phyloP scores from a whole-genome alignment of 2,329 filamentous ascomycete genomes.

The Talaromyces sp. region DNA sequence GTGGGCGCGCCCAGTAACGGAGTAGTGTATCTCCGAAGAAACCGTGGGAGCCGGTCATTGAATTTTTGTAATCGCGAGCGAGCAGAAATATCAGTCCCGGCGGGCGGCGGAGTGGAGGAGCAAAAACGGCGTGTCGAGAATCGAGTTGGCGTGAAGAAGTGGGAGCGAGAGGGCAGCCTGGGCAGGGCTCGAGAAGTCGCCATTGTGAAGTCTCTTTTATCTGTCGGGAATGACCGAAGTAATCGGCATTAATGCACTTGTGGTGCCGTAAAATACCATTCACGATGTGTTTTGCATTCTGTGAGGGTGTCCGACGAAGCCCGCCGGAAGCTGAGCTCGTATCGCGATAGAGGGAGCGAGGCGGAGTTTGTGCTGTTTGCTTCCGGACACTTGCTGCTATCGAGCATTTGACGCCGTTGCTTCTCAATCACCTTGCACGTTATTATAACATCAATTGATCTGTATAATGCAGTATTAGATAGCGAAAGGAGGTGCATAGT shows the following conservation, averaged over 20 bases:
- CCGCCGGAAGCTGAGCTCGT: not conserved
- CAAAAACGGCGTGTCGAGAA: conserved; percentile 2
- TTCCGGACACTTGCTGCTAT: not conserved
- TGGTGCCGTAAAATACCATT: not conserved
- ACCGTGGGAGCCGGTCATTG: conserved; percentile 55
- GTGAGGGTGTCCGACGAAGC: not conserved
- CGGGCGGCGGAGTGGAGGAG: conserved; percentile 11
- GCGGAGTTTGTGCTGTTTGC: not conserved
- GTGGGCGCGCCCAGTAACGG: conserved; percentile 71
- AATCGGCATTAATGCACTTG: not conserved
- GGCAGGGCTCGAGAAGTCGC: not conserved
- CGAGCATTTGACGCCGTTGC: not conserved
- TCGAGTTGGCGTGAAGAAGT: conserved; percentile 6
- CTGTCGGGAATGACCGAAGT: not conserved
- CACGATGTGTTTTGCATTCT: not conserved
- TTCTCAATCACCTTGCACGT: not conserved
- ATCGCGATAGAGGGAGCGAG: not conserved
- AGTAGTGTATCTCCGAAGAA: conserved; percentile 64
- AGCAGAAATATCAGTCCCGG: conserved; percentile 11
- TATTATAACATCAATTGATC: no score
- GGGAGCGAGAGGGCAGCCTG: not conserved
- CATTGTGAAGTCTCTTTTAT: not conserved
- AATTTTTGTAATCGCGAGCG: conserved; percentile 30
- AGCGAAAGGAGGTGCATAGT: not conserved
- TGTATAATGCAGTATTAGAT: not conserved